Percentiles rank a stretch among this genome's conserved stretches.
phyloP scores from a whole-genome alignment of 2,329 filamentous ascomycete species.

The Alternaria panax region DNA sequence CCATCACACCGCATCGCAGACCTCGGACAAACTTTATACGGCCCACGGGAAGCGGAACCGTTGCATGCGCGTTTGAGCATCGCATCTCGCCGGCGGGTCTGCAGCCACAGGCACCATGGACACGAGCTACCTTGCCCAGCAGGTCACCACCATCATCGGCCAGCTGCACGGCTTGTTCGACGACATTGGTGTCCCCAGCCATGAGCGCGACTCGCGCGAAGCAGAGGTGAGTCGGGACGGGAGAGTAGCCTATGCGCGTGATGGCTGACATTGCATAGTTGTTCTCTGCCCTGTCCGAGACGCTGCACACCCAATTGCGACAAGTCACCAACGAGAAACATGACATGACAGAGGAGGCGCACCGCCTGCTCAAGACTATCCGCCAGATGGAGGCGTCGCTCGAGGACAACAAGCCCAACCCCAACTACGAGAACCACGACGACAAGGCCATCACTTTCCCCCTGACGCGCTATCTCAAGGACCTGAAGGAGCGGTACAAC shows the following conservation, averaged over 20 bases:
- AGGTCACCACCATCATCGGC: conserved; percentile 92
- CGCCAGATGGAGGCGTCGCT: conserved; percentile 93
- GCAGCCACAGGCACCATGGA: conserved; percentile 70
- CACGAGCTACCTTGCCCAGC: conserved; percentile 89
- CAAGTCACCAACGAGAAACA: conserved; percentile 88
- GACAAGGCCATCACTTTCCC: conserved; percentile 83
- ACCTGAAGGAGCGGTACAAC: conserved; percentile 83
- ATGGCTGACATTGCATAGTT: conserved; percentile 63
- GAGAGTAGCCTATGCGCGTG: background rate
- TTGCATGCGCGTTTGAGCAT: conserved; percentile 46
- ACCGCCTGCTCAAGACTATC: conserved; percentile 83
- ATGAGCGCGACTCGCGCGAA: conserved; percentile 90
- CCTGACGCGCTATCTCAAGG: conserved; percentile 77
- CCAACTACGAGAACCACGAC: conserved; percentile 71
- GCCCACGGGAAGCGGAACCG: conserved; percentile 15
- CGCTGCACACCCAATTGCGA: conserved; percentile 87
- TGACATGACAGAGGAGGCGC: conserved; percentile 86
- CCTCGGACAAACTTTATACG: conserved; percentile 9
- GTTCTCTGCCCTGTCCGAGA: conserved; percentile 89
- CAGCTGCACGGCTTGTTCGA: conserved; percentile 96
- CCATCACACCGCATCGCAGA: conserved; percentile 8
- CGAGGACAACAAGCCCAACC: conserved; percentile 73
- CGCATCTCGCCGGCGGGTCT: conserved; percentile 42
- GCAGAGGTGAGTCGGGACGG: conserved; percentile 71
- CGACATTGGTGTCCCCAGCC: conserved; percentile 92